Evolutionary conservation across 805 yeast species (phyloP).

Genomic region (Cyberlindnera amylophila): DNA sequence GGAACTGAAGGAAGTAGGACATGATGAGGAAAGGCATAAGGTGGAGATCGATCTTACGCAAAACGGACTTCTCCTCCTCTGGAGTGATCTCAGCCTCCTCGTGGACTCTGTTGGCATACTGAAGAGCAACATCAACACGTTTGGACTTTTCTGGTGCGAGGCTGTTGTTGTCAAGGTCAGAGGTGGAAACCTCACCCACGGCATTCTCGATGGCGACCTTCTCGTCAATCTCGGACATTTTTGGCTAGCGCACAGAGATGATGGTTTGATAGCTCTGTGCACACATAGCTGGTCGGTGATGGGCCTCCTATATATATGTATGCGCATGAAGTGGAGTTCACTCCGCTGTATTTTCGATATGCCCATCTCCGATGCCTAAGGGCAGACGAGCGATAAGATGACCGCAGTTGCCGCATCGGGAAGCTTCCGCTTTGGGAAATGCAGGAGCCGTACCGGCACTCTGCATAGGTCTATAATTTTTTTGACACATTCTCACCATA

Average conservation of each 20-base stretch:
- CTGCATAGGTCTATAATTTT: too few species aligned
- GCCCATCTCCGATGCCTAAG: too few species aligned
- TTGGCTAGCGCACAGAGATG: too few species aligned
- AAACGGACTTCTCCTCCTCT: conserved; percentile 8
- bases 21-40: conserved; percentile 42
- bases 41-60: conserved; percentile 22
- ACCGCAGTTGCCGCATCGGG: neutral
- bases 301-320: too few species aligned
- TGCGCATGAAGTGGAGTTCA: too few species aligned
- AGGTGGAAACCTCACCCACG: conserved; percentile 1
- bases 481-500: too few species aligned
- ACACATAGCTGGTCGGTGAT: too few species aligned
- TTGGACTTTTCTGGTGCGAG: conserved; percentile 2
- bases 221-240: neutral
- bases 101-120: neutral
- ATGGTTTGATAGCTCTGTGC: too few species aligned
- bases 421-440: conserved; percentile 2
- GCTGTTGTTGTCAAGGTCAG: neutral
- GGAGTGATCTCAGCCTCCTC: conserved; percentile 3
- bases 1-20: conserved; percentile 45
- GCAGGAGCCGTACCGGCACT: too few species aligned
- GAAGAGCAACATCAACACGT: conserved; percentile 2
- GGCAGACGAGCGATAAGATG: neutral
- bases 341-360: too few species aligned
- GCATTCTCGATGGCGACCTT: neutral